Conservation (phyloP, 306 rosid species). For the Ormosia emarginata region DNA sequence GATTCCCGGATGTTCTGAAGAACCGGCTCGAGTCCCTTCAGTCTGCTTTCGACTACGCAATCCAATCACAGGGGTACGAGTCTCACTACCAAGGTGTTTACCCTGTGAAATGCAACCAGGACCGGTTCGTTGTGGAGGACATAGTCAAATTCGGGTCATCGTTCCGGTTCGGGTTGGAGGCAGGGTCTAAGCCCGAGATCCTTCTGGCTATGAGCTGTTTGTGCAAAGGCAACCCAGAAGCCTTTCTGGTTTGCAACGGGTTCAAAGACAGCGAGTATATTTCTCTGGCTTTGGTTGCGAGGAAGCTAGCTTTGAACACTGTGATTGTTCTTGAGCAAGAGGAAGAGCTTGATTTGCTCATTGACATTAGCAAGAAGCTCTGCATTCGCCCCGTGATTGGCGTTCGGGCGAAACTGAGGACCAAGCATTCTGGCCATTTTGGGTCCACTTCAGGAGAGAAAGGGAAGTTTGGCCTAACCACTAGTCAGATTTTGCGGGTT, state of each 20-base stretch:
- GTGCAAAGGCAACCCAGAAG: conserved; percentile 54
- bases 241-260: conserved; percentile 59
- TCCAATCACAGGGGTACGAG: conserved; percentile 43
- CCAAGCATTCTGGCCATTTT: conserved; percentile 65
- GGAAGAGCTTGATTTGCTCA: conserved; percentile 59
- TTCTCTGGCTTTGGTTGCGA: conserved; percentile 56
- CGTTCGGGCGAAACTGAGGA: conserved; percentile 56
- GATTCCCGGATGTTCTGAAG: conserved; percentile 57
- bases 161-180: conserved; percentile 65
- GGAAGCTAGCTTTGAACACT: conserved; percentile 56
- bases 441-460: conserved; percentile 76
- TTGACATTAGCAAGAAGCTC: conserved; percentile 46
- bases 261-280: conserved; percentile 63
- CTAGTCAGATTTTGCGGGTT: conserved; percentile 52
- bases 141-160: conserved; percentile 54
- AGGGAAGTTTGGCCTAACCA: conserved; percentile 63
- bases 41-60: conserved; percentile 52
- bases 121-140: conserved; percentile 67
- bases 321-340: conserved; percentile 69
- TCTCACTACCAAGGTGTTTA: conserved; percentile 69
- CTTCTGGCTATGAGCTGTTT: conserved; percentile 70
- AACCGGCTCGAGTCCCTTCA: conserved; percentile 60
- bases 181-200: conserved; percentile 70
- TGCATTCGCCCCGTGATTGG: conserved; percentile 58
- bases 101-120: conserved; percentile 73